phyloP scores from a whole-genome alignment of 768 basidiomycete species.

The Collybiopsis confluens region DNA sequence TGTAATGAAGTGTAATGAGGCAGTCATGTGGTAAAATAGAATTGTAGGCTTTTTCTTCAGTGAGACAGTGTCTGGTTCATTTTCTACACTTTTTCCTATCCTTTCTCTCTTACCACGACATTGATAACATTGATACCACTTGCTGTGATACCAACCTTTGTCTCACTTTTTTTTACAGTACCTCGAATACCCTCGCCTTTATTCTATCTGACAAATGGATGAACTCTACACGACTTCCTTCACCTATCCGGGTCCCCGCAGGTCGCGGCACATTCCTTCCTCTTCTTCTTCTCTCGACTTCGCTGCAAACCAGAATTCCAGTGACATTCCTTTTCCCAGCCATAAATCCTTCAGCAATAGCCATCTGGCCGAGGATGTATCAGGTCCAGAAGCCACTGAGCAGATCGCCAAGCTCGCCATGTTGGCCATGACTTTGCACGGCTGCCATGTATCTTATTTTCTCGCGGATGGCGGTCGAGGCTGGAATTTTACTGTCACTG shows the following conservation, averaged over 20 bases:
- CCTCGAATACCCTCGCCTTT: constrained; percentile 33
- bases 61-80: constrained; percentile 1
- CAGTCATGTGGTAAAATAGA: background rate
- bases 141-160: constrained; percentile 48
- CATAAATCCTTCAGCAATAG: constrained; percentile 30
- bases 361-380: background rate
- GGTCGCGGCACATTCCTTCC: constrained; percentile 66
- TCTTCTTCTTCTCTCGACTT: constrained; percentile 63
- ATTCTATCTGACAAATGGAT: too few relatives aligned
- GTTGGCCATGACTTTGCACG: constrained; percentile 76
- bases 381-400: constrained; percentile 14
- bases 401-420: constrained; percentile 49
- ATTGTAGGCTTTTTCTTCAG: constrained; percentile 16
- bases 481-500: constrained; percentile 90
- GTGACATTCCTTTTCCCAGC: constrained; percentile 33
- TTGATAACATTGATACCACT: constrained; percentile 53
- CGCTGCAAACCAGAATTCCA: constrained; percentile 34
- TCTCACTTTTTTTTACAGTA: constrained; percentile 18
- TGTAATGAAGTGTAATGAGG: background rate
- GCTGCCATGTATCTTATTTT: constrained; percentile 79
- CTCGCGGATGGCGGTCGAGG: constrained; percentile 65
- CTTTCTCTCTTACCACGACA: constrained; percentile 26
- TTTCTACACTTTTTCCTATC: constrained; percentile 17
- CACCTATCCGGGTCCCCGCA: constrained; percentile 68
- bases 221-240: constrained; percentile 88